Conservation (phyloP, 495 filamentous ascomycete genomes). For the Neurospora sp. region DNA sequence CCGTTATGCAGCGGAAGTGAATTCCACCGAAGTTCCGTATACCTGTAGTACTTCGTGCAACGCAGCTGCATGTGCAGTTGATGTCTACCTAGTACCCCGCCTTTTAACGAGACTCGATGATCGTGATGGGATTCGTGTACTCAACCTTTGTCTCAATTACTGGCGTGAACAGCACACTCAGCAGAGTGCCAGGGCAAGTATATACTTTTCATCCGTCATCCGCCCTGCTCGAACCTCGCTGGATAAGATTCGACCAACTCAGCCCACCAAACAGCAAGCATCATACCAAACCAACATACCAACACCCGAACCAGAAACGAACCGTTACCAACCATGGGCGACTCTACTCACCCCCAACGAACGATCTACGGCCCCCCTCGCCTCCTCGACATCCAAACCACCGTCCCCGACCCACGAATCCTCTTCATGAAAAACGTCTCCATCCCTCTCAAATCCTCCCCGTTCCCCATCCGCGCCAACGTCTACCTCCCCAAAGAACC, state of each 20-base stretch:
- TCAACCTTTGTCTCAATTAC: not conserved
- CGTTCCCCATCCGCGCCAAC: conserved; percentile 21
- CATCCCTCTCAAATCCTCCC: conserved; percentile 16
- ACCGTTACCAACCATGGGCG: not conserved
- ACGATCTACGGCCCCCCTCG: not conserved
- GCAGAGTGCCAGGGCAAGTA: not conserved
- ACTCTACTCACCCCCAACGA: not conserved
- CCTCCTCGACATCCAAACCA: not conserved
- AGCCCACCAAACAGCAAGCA: not conserved
- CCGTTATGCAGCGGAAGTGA: not conserved
- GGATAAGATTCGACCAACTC: not conserved
- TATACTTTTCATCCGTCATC: not conserved
- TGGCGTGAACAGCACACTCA: not conserved
- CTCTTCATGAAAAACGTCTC: conserved; percentile 19
- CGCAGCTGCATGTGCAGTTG: not conserved
- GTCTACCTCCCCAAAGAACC: conserved; percentile 28
- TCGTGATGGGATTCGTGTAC: not conserved
- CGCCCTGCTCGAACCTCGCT: not conserved
- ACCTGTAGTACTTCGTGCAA: not conserved
- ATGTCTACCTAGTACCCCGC: not conserved
- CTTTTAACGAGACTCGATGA: not conserved
- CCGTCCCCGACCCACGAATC: conserved; percentile 7
- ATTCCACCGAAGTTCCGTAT: not conserved
- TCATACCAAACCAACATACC: not conserved
- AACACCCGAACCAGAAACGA: not conserved